Evolutionary conservation across 345 rosid species (phyloP), one percentile per base, ranked within the genome.

Genomic region (Eucalyptus polybractea): DNA sequence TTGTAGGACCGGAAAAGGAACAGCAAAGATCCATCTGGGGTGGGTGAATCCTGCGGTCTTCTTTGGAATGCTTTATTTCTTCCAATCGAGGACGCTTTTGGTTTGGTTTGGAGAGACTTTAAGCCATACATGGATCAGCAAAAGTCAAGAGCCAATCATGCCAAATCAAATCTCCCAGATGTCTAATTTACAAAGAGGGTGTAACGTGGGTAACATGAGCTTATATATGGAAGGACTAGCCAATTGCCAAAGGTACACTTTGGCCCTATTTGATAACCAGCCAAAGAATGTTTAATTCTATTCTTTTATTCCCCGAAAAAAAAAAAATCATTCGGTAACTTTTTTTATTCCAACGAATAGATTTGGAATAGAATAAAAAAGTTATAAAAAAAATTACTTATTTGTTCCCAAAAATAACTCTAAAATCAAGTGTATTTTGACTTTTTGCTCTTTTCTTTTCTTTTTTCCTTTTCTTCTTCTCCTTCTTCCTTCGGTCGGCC

Each of bases 321-420:
- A 51, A 16, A 50, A 51, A 51, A 16, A 51, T 53, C 10, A 4
- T 19, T 53, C 19, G 58, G 10, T 53, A 53, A 53, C 2, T 53
- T 53, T 53, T 53, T 53, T 21, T 53, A 1, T 53, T 53, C 2
- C 25, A 53, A 53, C 4, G 2, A 53, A 8, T 53, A 53, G 0
- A 53, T 21, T 53, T 53, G 5, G 5, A 53, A 53, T 53, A 8
- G 0, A 53, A 53, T 21, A 0, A 21, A 53, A 53, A 21, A 53
- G 10, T 53, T 19, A 1, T 3, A 53, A 51, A 19, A 53, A 7
- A 53, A 45, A 1, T 21, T 53, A 53, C 5, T 53, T 21, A 10
- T 53, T 21, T 21, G 0, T 19, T 53, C 25, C 0, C 1, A 0
- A 53, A 53, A 8, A 53, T 0, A 53, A 53, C 5, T 53, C 2